These are phyloP conservation scores for Pistacia vera DNA, from an alignment of 345 rosid genomes.

Conservation along the genomic window DNA sequence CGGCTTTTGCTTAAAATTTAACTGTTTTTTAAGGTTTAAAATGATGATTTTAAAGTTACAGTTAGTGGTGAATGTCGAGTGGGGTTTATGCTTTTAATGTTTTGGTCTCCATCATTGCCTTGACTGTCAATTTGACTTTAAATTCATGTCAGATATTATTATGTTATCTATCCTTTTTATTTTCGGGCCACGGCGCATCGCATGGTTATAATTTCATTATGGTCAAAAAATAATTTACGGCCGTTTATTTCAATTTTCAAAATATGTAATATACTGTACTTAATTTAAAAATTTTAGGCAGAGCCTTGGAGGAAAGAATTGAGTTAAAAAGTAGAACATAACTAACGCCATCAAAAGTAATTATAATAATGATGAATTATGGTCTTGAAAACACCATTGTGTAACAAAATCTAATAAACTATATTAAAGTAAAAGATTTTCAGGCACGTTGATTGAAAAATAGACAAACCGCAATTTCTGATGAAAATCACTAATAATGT, in stretches of 20 bases:
- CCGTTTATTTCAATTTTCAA: no score
- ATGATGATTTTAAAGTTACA: neutral
- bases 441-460: neutral
- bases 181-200: neutral
- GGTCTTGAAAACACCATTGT: no score
- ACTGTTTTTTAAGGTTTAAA: neutral
- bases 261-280: no score
- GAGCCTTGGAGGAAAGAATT: no score
- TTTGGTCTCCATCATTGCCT: slow-evolving; percentile 8
- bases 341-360: no score
- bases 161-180: no score
- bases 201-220: neutral
- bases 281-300: no score
- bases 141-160: neutral
- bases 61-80: neutral
- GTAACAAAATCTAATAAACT: no score
- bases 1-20: neutral
- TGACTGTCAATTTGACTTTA: slow-evolving; percentile 12
- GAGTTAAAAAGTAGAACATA: no score
- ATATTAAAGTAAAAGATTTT: no score
- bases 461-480: neutral
- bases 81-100: slow-evolving; percentile 19
- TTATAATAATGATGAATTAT: no score
- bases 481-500: neutral
- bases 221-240: no score